Percentiles rank a stretch among this genome's conserved stretches.
Evolutionary conservation across 495 filamentous ascomycete species (phyloP).

Genomic region (Tetracladium marchalianum): DNA sequence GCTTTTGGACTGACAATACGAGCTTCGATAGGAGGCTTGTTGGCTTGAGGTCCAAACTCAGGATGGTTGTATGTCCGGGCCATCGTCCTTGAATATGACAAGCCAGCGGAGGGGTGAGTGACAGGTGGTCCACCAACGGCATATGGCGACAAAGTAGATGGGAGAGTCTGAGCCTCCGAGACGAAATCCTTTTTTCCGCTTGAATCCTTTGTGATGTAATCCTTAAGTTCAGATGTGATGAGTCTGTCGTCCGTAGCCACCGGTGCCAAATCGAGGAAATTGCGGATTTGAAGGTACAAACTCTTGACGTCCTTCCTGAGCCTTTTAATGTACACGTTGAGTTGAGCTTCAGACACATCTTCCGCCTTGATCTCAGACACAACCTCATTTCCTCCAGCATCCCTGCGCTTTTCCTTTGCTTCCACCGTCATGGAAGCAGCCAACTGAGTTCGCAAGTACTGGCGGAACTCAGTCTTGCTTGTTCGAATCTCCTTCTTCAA

Average conservation of each 20-base stretch:
- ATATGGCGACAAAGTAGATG: slow-evolving; percentile 30
- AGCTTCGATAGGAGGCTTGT: slow-evolving; percentile 52
- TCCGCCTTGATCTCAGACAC: slow-evolving; percentile 1
- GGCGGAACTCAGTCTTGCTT: slow-evolving; percentile 49
- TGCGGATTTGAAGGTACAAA: slow-evolving; percentile 11
- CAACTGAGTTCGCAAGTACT: slow-evolving; percentile 41
- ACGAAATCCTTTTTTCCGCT: not conserved
- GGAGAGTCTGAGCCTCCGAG: no score
- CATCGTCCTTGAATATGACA: slow-evolving; percentile 71
- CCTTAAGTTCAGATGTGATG: slow-evolving; percentile 84
- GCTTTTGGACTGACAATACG: slow-evolving; percentile 48
- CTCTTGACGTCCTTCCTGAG: slow-evolving; percentile 39
- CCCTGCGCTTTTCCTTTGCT: slow-evolving; percentile 32
- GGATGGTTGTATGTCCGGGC: slow-evolving; percentile 71
- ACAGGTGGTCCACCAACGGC: slow-evolving; percentile 55
- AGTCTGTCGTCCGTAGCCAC: slow-evolving; percentile 66
- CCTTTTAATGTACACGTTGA: slow-evolving; percentile 48
- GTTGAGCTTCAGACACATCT: slow-evolving; percentile 49
- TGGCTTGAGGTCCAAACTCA: slow-evolving; percentile 62
- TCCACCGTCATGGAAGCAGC: slow-evolving; percentile 34
- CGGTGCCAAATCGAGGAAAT: slow-evolving; percentile 17
- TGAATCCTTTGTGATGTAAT: slow-evolving; percentile 82
- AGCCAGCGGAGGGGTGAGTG: slow-evolving; percentile 86
- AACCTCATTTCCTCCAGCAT: slow-evolving; percentile 33
- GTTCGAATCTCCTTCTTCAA: slow-evolving; percentile 50